Evolutionary conservation across 257 asterid genomes (phyloP).

Genomic region (Gentiana dahurica): DNA sequence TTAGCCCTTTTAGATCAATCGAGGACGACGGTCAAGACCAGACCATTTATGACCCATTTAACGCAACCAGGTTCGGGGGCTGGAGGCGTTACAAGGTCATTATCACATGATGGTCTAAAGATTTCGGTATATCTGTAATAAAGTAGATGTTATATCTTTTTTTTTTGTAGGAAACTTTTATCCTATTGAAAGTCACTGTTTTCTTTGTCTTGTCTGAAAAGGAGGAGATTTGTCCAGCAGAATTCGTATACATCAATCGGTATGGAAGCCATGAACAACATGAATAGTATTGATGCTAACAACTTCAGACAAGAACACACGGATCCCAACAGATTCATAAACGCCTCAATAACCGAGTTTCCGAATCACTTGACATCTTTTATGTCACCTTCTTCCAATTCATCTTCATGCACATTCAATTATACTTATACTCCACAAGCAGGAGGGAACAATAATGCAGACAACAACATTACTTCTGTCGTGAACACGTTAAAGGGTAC

Average conservation of each 20-base stretch:
- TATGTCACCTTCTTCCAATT: slow-evolving; percentile 24
- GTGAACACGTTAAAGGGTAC: slow-evolving; percentile 93
- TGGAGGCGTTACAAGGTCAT: no score
- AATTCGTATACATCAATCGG: slow-evolving; percentile 43
- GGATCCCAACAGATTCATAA: slow-evolving; percentile 12
- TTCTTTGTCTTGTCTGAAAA: slow-evolving; percentile 24
- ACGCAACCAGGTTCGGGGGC: no score
- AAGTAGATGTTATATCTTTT: no score
- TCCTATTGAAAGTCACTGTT: not conserved
- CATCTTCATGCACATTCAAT: slow-evolving; percentile 50
- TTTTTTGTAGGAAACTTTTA: not conserved
- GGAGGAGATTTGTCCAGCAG: slow-evolving; percentile 70
- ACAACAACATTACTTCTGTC: slow-evolving; percentile 55
- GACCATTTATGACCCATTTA: no score
- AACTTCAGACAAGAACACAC: slow-evolving; percentile 22
- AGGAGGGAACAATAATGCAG: slow-evolving; percentile 15
- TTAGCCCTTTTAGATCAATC: no score
- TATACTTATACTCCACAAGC: slow-evolving; percentile 22
- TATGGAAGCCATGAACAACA: slow-evolving; percentile 39
- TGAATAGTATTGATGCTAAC: slow-evolving; percentile 24
- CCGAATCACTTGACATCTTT: slow-evolving; percentile 16
- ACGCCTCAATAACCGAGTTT: slow-evolving; percentile 13
- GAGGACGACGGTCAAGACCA: no score
- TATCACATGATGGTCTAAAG: no score
- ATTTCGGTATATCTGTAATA: no score